phyloP scores from a whole-genome alignment of 73 alveolate genomes.

The Symbiodinium natans region DNA sequence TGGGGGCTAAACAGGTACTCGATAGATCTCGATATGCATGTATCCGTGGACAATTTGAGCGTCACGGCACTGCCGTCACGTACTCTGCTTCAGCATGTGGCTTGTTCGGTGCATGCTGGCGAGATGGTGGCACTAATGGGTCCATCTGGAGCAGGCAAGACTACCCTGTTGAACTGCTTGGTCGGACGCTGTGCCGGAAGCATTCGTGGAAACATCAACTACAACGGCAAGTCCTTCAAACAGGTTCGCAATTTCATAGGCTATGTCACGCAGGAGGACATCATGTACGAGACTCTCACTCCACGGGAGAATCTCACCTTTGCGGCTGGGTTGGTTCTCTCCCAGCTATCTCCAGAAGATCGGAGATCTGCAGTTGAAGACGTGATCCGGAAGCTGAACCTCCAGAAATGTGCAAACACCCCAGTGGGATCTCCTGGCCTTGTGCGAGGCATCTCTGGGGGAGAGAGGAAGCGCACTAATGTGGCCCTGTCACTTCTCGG shows the following conservation, averaged over 20 bases:
- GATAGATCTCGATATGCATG: neutral
- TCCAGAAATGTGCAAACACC: constrained; percentile 61
- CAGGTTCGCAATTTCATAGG: constrained; percentile 26
- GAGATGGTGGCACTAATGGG: constrained; percentile 66
- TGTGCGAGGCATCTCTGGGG: constrained; percentile 72
- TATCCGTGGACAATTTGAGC: neutral
- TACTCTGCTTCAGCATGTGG: neutral
- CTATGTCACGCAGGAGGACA: constrained; percentile 85
- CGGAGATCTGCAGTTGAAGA: constrained; percentile 21
- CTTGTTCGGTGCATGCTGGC: neutral
- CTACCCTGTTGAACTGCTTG: constrained; percentile 68
- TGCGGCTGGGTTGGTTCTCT: constrained; percentile 40
- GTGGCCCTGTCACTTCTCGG: constrained; percentile 63
- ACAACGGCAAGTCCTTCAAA: constrained; percentile 8
- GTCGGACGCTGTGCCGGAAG: neutral
- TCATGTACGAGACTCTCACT: constrained; percentile 80
- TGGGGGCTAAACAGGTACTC: too few relatives aligned
- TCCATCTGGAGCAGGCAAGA: constrained; percentile 79
- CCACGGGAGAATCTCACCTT: constrained; percentile 75
- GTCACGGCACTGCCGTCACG: neutral
- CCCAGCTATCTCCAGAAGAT: constrained; percentile 31
- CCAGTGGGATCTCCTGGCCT: constrained; percentile 79
- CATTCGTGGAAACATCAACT: constrained; percentile 22
- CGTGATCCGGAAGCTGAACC: constrained; percentile 35
- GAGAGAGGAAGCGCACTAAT: constrained; percentile 69